Evolutionary conservation across 2,329 filamentous ascomycete species (phyloP), one percentile per base, ranked within the genome.

Genomic region (Apiospora arundinis): DNA sequence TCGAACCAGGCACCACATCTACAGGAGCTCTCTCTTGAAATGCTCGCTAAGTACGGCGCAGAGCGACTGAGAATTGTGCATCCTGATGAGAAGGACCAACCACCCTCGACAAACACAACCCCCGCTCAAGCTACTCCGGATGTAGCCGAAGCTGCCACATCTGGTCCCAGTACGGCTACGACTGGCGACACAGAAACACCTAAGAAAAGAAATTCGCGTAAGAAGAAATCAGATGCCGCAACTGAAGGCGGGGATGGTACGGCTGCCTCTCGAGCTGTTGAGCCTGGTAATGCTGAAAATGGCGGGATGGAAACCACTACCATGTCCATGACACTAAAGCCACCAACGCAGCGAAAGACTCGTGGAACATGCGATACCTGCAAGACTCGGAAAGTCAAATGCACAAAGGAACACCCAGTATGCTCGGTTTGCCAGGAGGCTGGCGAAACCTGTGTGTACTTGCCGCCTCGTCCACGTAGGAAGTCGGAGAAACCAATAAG

Each of bases 61-160:
- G 87, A 90, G 76, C 81, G 85, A 18, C 79, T 91, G 32, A 83
- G 86, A 14, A 90, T 91, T 67, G 86, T 91, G 6, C 88, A 89
- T 69, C 87, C 88, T 3, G 80, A 79, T 9, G 83, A 84, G 49
- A 80, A 81, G 69, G 72, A 75, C 69, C 69, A 76, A 52, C 68
- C 75, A 9, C 76, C 78, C 4, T 78, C 81, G 3, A 73, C 73
- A 42, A 74, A 74, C 60, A 74, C 78, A n/a, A 73, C 77, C n/a
- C 73, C 76, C 40, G 60, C 74, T 60, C 76, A 73, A 40, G 71
- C 68, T 67, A 67, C 56, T 23, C 72, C 72, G 21, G 18, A 63
- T 60, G 70, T 44, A 56, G 72, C 74, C 23, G 70, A 76, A 18
- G 71, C 68, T 7, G 21, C 73, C n/a, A 69, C 32, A 0, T 69